These are phyloP conservation scores for Penicilliopsis zonata DNA, from an alignment of 495 filamentous ascomycete genomes.

Conservation along the genomic window DNA sequence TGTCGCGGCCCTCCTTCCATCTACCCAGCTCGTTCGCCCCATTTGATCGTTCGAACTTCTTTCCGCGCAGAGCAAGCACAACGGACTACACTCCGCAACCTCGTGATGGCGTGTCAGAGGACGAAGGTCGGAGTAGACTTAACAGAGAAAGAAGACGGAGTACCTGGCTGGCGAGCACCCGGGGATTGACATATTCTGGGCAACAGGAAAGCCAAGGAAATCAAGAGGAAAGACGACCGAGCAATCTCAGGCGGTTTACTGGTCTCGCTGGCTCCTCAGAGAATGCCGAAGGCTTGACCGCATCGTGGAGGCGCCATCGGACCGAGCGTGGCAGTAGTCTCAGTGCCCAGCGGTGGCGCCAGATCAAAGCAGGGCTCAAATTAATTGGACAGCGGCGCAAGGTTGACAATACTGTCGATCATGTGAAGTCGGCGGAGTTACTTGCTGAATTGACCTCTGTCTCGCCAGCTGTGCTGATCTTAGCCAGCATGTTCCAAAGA, in stretches of 20 bases:
- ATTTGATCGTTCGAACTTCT: constrained; percentile 39
- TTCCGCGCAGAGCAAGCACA: constrained; percentile 56
- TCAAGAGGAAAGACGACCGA: constrained; percentile 48
- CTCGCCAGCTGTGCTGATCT: constrained; percentile 78
- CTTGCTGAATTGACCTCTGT: constrained; percentile 91
- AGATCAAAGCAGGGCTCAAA: constrained; percentile 74
- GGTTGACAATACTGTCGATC: constrained; percentile 74
- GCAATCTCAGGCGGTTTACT: constrained; percentile 64
- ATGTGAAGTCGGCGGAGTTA: constrained; percentile 89
- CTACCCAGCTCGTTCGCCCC: constrained; percentile 35
- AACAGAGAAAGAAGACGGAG: constrained; percentile 41
- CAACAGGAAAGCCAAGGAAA: constrained; percentile 18
- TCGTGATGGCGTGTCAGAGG: constrained; percentile 70
- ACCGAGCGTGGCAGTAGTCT: constrained; percentile 56
- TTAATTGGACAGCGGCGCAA: constrained; percentile 68
- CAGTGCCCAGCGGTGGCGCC: constrained; percentile 75
- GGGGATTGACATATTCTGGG: constrained; percentile 43
- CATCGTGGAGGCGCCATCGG: constrained; percentile 41
- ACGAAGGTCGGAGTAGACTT: constrained; percentile 71
- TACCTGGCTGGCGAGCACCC: constrained; percentile 41
- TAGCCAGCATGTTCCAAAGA: constrained; percentile 93
- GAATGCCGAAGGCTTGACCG: constrained; percentile 32
- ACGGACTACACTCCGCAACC: constrained; percentile 52
- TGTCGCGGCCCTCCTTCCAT: constrained; percentile 29
- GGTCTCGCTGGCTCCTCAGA: constrained; percentile 53